Base-by-base conservation (phyloP, 306 rosid genomes). In the Arachis stenosperma region DNA sequence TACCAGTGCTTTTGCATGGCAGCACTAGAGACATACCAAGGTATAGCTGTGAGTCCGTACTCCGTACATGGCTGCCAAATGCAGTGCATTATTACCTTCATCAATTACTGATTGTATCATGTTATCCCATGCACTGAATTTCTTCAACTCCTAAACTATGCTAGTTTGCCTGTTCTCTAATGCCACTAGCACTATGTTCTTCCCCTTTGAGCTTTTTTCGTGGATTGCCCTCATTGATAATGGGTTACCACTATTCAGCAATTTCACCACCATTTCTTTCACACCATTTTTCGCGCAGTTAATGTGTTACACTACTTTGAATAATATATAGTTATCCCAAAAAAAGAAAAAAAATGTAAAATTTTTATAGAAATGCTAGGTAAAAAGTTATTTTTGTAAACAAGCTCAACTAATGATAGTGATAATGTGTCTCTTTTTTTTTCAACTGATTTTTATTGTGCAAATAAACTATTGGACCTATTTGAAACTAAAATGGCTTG, bases 1-100 rank as follows among this genome's bases (percentile, higher is more conserved):
- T 22, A 22, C 27, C 27, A 57, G n/a, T 65, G 66, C 79, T 66
- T 54, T 61, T 66, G 73, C 67, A 50, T 36, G 3, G 75, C 80
- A 1, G 6, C 3, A 6, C 80, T 75, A 57, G 15, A 66, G 5
- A 76, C 53, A 12, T 14, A 62, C 80, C 80, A 68, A n/a, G 52
- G 42, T 36, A 13, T 30, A 9, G 48, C 43, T 40, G 43, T 40
- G 43, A 3, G 5, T 22, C 27, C 27, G 27, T 22, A 22, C 61
- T 22, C 27, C 27, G 27, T 22, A 22, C 61, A 17, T 59, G 0
- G 80, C 75, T n/a, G 70, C 80, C 10, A 68, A 69, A 29, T 67
- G 80, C 70, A 68, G 12, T 8, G 41, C 60, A 10, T 22, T 76
- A 22, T 76, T 76, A 30, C 47, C 75, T 0, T 59, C 5, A 6